phyloP scores from a whole-genome alignment of 2,329 filamentous ascomycete species.

The Colletotrichum graminicola region DNA sequence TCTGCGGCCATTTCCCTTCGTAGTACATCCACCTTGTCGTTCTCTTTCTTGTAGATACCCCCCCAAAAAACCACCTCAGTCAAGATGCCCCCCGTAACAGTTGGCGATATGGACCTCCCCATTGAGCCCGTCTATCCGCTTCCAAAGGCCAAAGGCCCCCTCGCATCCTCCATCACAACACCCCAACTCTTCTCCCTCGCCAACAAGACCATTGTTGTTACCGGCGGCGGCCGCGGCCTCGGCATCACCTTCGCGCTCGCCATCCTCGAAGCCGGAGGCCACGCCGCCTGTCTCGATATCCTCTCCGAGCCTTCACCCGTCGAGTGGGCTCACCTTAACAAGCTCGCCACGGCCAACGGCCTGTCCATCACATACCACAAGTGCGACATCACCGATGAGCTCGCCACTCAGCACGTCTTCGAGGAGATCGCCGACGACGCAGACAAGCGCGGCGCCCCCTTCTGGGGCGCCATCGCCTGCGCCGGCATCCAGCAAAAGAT shows the following conservation, averaged over 20 bases:
- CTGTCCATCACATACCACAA: slow-evolving; percentile 55
- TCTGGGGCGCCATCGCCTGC: slow-evolving; percentile 58
- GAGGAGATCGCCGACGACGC: slow-evolving; percentile 53
- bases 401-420: slow-evolving; percentile 51
- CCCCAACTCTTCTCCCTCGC: slow-evolving; percentile 59
- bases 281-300: slow-evolving; percentile 63
- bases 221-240: slow-evolving; percentile 64
- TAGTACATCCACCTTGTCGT: slow-evolving; percentile 4
- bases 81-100: slow-evolving; percentile 45
- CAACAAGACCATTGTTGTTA: slow-evolving; percentile 60
- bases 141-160: slow-evolving; percentile 50
- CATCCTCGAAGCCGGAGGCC: slow-evolving; percentile 62
- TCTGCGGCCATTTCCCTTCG: neutral
- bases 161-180: slow-evolving; percentile 47
- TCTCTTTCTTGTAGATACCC: slow-evolving; percentile 13
- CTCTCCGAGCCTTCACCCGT: slow-evolving; percentile 51
- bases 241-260: slow-evolving; percentile 63
- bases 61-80: neutral
- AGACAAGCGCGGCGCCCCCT: slow-evolving; percentile 48
- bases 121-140: slow-evolving; percentile 43
- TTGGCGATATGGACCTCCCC: slow-evolving; percentile 49
- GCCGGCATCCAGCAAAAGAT: slow-evolving; percentile 63
- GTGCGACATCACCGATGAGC: slow-evolving; percentile 63
- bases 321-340: slow-evolving; percentile 58
- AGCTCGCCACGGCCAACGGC: slow-evolving; percentile 53